A percentile compares a stretch with the other conserved stretches of the same genome.
phyloP scores from a whole-genome alignment of 768 basidiomycete genomes.

The Phaffia tasmanica region DNA sequence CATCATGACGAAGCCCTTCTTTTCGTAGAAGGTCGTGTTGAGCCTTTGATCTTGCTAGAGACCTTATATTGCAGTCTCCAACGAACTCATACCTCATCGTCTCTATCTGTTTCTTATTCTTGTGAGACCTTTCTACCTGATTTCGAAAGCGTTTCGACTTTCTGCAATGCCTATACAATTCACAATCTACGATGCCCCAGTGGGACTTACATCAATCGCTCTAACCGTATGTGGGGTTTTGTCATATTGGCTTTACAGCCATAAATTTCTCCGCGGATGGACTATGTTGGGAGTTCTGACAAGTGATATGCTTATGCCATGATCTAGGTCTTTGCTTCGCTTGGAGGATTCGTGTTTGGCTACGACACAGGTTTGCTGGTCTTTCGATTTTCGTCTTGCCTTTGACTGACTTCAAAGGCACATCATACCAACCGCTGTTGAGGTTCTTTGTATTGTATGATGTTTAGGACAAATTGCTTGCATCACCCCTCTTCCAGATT shows the following conservation, averaged over 20 bases:
- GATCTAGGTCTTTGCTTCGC: constrained; percentile 48
- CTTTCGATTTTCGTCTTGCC: background rate
- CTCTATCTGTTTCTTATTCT: no score
- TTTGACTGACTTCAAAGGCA: background rate
- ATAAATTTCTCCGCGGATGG: no score
- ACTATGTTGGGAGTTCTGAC: background rate
- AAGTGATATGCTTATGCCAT: background rate
- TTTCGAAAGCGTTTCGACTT: no score
- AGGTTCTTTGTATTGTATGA: background rate
- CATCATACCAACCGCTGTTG: background rate
- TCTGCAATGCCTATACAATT: background rate
- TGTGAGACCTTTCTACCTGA: no score
- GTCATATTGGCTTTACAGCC: no score
- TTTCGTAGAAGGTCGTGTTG: no score
- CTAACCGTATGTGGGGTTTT: background rate
- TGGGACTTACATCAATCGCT: background rate
- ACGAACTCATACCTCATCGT: no score
- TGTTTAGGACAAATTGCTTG: constrained; percentile 59
- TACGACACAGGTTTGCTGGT: background rate
- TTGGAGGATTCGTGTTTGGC: constrained; percentile 47
- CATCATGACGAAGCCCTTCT: no score
- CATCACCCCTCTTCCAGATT: constrained; percentile 62
- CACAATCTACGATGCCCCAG: constrained; percentile 3
- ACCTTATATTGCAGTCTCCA: no score
- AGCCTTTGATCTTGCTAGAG: no score